Evolutionary conservation across 2,329 filamentous ascomycete genomes (phyloP).

Genomic region (Penicillium thymicola): DNA sequence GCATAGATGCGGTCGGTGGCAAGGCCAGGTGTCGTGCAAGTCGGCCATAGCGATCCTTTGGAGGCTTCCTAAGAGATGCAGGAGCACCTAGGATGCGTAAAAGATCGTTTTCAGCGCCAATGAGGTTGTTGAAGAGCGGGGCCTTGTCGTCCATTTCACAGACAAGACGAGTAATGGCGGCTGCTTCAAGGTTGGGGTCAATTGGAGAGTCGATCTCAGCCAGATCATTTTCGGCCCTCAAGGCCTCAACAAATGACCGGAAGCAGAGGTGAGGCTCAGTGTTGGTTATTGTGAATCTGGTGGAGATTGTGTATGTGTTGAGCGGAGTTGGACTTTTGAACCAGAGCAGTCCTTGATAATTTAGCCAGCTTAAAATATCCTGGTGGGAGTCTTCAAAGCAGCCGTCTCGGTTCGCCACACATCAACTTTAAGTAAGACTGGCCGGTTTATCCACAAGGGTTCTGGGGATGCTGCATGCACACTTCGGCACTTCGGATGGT

Average conservation of each 20-base stretch:
- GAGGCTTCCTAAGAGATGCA: constrained; percentile 35
- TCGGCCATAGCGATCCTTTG: constrained; percentile 23
- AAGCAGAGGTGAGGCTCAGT: constrained; percentile 39
- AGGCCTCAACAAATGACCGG: constrained; percentile 46
- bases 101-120: constrained; percentile 46
- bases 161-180: constrained; percentile 47
- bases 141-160: constrained; percentile 49
- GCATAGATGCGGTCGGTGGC: constrained; percentile 15
- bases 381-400: neutral
- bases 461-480: neutral
- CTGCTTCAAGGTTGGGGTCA: constrained; percentile 48
- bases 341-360: neutral
- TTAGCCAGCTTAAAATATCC: neutral
- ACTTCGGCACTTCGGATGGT: neutral
- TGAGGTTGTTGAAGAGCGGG: constrained; percentile 53
- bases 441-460: neutral
- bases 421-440: neutral
- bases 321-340: neutral
- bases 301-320: neutral
- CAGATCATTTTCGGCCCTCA: constrained; percentile 45
- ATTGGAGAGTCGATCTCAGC: constrained; percentile 43
- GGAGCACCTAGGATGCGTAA: constrained; percentile 50
- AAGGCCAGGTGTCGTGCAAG: neutral
- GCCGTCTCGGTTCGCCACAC: neutral
- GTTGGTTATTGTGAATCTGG: constrained; percentile 6